phyloP scores from a whole-genome alignment of 495 filamentous ascomycete species.

The Aspergillus olivimuriae region DNA sequence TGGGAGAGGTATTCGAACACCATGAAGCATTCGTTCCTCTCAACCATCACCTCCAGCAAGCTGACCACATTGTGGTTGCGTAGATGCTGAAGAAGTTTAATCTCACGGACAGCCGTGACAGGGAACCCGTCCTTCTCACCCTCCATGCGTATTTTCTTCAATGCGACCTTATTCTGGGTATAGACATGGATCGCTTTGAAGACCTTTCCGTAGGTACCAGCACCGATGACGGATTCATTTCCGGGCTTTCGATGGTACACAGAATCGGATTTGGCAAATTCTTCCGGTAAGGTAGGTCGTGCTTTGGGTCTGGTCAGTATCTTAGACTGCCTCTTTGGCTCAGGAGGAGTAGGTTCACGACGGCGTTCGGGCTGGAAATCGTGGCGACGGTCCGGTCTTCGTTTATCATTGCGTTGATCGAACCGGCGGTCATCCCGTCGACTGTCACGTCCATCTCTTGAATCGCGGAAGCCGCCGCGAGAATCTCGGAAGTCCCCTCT shows the following conservation, averaged over 20 bases:
- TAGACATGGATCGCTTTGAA: conserved; percentile 98
- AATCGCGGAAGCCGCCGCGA: conserved; percentile 46
- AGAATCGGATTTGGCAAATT: conserved; percentile 71
- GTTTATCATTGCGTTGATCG: conserved; percentile 32
- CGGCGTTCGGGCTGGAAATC: conserved; percentile 38
- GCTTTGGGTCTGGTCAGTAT: conserved; percentile 65
- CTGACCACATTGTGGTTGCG: conserved; percentile 86
- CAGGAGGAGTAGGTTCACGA: conserved; percentile 25
- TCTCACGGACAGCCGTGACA: conserved; percentile 92
- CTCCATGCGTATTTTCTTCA: conserved; percentile 95
- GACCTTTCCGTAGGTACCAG: conserved; percentile 93
- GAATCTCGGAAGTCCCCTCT: conserved; percentile 38
- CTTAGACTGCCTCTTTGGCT: conserved; percentile 58
- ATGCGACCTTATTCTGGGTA: conserved; percentile 79
- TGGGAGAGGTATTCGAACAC: conserved; percentile 99
- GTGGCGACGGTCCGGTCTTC: conserved; percentile 27
- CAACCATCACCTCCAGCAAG: conserved; percentile 87
- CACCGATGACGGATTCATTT: conserved; percentile 90
- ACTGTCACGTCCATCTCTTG: conserved; percentile 42
- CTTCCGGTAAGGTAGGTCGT: conserved; percentile 60
- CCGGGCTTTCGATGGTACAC: conserved; percentile 90
- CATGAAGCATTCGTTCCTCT: conserved; percentile 98
- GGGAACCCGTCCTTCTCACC: conserved; percentile 96
- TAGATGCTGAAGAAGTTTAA: conserved; percentile 93
- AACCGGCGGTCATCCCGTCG: conserved; percentile 37